A percentile compares a stretch with the other conserved stretches of the same genome.
Conservation (phyloP, 306 rosid genomes). For the Cotoneaster glaucophyllus region DNA sequence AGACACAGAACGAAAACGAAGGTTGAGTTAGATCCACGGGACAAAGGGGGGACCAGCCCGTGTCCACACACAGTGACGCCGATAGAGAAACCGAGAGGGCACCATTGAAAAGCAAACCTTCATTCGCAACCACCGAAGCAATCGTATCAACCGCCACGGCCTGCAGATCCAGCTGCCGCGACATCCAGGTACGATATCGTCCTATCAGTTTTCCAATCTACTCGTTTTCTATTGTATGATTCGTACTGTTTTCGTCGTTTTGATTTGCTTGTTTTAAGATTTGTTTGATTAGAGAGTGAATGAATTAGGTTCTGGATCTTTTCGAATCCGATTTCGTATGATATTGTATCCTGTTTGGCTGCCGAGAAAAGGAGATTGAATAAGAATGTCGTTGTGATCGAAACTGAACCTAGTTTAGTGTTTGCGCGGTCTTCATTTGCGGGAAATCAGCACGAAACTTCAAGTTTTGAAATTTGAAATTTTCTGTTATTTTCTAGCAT, state of each 20-base stretch:
- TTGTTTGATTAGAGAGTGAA: neutral
- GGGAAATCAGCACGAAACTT: neutral
- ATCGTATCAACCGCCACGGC: constrained; percentile 12
- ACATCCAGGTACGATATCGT: constrained; percentile 31
- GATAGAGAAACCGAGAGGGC: neutral
- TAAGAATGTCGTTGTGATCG: neutral
- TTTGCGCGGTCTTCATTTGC: neutral
- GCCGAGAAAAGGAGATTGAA: neutral
- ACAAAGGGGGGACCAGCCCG: neutral
- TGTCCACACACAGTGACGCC: neutral
- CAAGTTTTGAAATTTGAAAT: neutral
- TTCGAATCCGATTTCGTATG: constrained; percentile 1
- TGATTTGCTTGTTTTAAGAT: neutral
- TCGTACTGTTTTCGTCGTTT: neutral
- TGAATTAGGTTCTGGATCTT: neutral
- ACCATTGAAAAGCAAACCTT: neutral
- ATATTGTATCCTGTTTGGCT: constrained; percentile 6
- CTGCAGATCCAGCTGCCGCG: constrained; percentile 6
- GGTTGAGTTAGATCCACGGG: constrained; percentile 40
- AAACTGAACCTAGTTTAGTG: neutral
- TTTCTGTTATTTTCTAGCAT: neutral
- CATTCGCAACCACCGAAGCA: neutral
- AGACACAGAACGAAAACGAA: constrained; percentile 4
- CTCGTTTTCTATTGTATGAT: neutral
- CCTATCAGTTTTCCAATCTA: neutral